These are phyloP conservation scores for Pichia kluyveri DNA, from an alignment of 805 yeast species.

Conservation along the genomic window DNA sequence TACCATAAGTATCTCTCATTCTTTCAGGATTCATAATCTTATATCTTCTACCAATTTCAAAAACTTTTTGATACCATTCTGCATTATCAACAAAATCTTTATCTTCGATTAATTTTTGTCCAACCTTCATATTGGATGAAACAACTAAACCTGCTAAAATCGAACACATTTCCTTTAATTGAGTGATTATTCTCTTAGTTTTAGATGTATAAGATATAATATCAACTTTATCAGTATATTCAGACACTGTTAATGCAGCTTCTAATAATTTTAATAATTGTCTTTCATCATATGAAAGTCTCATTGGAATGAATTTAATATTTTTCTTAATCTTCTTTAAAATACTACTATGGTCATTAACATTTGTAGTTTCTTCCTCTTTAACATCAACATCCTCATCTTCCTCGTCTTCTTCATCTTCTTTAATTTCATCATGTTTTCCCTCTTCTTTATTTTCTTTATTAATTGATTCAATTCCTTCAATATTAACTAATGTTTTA, in stretches of 20 bases:
- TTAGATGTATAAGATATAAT: slow-evolving; percentile 58
- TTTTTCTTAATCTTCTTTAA: slow-evolving; percentile 34
- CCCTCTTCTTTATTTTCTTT: slow-evolving; percentile 13
- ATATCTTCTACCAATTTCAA: slow-evolving; percentile 74
- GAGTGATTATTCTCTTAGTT: slow-evolving; percentile 61
- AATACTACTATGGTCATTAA: slow-evolving; percentile 12
- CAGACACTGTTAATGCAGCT: slow-evolving; percentile 71
- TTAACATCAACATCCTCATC: slow-evolving; percentile 6
- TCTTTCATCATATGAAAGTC: slow-evolving; percentile 61
- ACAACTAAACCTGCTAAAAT: slow-evolving; percentile 71
- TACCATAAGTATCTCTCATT: slow-evolving; percentile 73
- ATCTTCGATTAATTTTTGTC: slow-evolving; percentile 54
- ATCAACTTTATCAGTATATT: slow-evolving; percentile 73
- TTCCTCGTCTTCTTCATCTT: not conserved
- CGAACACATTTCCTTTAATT: slow-evolving; percentile 68
- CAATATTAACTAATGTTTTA: slow-evolving; percentile 16
- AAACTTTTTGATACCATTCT: slow-evolving; percentile 60
- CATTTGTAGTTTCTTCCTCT: slow-evolving; percentile 10
- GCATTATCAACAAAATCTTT: slow-evolving; percentile 63
- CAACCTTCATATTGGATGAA: slow-evolving; percentile 65
- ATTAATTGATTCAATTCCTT: slow-evolving; percentile 8
- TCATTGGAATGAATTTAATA: slow-evolving; percentile 54
- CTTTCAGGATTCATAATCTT: slow-evolving; percentile 79
- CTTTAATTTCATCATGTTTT: not conserved
- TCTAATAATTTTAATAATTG: slow-evolving; percentile 57